Percentiles rank a stretch among this genome's conserved stretches.
Evolutionary conservation across 2,329 filamentous ascomycete genomes (phyloP).

Genomic region (Botryotinia narcissicola): DNA sequence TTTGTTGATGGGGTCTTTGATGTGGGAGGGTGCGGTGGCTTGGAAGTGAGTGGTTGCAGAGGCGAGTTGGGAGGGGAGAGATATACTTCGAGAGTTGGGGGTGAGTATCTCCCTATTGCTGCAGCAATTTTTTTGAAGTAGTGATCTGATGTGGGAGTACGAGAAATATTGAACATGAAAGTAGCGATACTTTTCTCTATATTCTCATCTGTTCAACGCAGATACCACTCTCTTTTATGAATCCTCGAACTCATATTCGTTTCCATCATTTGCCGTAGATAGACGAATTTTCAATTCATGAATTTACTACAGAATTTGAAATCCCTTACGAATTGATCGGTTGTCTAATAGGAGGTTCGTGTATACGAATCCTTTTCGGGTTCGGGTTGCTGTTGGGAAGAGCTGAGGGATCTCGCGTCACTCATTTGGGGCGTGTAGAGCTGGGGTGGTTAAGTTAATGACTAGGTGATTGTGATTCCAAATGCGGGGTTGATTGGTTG

Average conservation of each 20-base stretch:
- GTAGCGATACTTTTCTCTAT: background rate
- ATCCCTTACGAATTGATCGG: background rate
- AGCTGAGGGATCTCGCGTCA: background rate
- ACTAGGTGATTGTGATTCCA: background rate
- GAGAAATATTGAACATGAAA: background rate
- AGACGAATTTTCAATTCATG: background rate
- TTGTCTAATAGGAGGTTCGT: background rate
- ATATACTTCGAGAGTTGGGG: background rate
- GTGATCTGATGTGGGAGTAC: background rate
- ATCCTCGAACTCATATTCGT: background rate
- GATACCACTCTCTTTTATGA: background rate
- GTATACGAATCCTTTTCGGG: background rate
- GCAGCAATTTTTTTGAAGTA: background rate
- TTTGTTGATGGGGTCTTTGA: background rate
- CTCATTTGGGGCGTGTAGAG: background rate
- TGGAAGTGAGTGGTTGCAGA: background rate
- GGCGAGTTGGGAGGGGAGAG: background rate
- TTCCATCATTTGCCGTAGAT: background rate
- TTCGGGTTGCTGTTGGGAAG: background rate
- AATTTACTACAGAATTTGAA: background rate
- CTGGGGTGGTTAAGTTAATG: background rate
- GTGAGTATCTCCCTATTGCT: too few species aligned
- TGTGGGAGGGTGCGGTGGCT: background rate
- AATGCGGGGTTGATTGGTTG: background rate
- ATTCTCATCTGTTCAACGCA: background rate